These are phyloP conservation scores for Phoma sp. DNA, from an alignment of 2,329 filamentous ascomycete species.

Conservation along the genomic window DNA sequence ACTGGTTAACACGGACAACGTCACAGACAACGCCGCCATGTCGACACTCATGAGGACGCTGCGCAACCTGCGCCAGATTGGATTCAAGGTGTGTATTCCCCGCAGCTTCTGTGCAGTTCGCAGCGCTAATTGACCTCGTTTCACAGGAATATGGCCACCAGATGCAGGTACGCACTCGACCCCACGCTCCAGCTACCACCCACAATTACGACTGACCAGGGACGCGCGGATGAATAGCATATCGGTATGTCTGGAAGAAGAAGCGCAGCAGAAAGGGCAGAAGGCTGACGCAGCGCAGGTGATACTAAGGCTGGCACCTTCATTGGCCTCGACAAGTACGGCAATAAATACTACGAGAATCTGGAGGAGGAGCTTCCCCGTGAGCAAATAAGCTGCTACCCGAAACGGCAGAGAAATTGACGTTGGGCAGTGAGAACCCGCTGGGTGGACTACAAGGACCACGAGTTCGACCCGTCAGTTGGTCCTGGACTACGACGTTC, in stretches of 20 bases:
- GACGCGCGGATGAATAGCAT: conserved; percentile 37
- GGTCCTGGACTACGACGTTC: background rate
- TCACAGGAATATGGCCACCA: conserved; percentile 86
- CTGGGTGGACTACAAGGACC: conserved; percentile 96
- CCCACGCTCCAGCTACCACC: conserved; percentile 29
- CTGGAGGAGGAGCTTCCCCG: conserved; percentile 84
- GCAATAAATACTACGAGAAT: conserved; percentile 99
- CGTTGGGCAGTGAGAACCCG: conserved; percentile 76
- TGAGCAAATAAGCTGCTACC: conserved; percentile 55
- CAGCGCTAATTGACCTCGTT: conserved; percentile 40
- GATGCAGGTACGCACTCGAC: conserved; percentile 74
- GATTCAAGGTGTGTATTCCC: conserved; percentile 72
- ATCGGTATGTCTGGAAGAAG: conserved; percentile 42
- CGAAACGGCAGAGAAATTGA: conserved; percentile 14
- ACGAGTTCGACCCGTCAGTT: conserved; percentile 78
- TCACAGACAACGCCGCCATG: conserved; percentile 65
- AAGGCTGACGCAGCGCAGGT: conserved; percentile 62
- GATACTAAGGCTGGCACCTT: conserved; percentile 94
- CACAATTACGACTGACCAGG: conserved; percentile 35
- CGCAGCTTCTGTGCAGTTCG: conserved; percentile 15
- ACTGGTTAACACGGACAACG: conserved; percentile 23
- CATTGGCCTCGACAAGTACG: conserved; percentile 84
- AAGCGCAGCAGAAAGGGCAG: background rate
- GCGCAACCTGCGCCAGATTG: conserved; percentile 84
- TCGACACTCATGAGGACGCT: conserved; percentile 89